phyloP scores from a whole-genome alignment of 192 early-diverging fungal genomes.

The Coemansia sp. region DNA sequence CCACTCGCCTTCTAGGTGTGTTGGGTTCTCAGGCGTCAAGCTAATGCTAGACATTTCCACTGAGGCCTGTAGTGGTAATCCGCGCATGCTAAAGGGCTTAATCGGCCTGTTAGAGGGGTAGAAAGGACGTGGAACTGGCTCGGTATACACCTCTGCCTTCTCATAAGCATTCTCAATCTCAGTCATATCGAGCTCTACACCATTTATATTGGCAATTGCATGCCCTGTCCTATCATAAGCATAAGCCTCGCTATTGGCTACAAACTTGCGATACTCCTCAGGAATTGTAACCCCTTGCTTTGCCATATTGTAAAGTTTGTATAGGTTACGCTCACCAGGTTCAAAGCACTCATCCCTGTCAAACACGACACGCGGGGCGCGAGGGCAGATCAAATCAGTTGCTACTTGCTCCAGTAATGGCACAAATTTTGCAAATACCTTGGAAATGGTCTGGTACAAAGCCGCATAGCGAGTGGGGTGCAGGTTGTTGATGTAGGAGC shows the following conservation, averaged over 20 bases:
- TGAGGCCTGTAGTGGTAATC: conserved; percentile 60
- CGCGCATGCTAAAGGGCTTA: conserved; percentile 35
- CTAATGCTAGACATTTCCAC: conserved; percentile 69
- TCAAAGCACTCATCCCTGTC: neutral
- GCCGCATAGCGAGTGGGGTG: neutral
- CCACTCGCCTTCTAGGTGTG: conserved; percentile 61
- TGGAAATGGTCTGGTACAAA: neutral
- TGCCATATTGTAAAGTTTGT: neutral
- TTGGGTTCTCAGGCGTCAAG: conserved; percentile 66
- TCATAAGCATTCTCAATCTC: neutral
- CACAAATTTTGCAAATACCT: neutral
- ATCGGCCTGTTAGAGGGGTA: conserved; percentile 17
- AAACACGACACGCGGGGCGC: neutral
- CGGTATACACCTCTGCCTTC: conserved; percentile 2
- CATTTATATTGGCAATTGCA: neutral
- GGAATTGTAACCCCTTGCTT: neutral
- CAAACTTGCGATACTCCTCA: neutral
- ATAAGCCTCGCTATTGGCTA: neutral
- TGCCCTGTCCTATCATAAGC: neutral
- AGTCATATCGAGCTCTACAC: neutral
- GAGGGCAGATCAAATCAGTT: conserved; percentile 9
- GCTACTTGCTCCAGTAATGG: conserved; percentile 55
- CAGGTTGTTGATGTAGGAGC: conserved; percentile 12
- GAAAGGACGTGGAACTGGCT: conserved; percentile 10
- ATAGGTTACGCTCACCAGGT: neutral